Evolutionary conservation across 192 early-diverging fungal species (phyloP).

Genomic region (Geranomyces michiganensis): DNA sequence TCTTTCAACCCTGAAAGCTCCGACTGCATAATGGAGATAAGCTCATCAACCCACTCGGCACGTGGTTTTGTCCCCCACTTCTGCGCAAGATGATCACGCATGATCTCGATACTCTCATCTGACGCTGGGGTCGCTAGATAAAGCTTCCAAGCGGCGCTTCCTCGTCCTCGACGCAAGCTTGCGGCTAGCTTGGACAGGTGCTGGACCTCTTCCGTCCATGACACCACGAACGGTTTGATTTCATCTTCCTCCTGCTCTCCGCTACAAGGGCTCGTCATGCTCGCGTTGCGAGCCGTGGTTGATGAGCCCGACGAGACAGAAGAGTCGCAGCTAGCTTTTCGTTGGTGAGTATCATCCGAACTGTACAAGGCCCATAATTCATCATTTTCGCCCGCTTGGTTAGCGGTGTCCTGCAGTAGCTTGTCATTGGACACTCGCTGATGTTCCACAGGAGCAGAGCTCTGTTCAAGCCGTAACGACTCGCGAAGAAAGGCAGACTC

Average conservation of each 20-base stretch:
- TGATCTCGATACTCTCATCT: not conserved
- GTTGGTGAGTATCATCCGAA: no score
- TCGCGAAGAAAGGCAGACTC: constrained; percentile 1
- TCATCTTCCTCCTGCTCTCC: no score
- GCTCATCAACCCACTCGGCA: constrained; percentile 3
- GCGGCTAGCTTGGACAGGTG: not conserved
- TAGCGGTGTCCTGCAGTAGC: no score
- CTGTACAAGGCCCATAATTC: no score
- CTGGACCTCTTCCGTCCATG: constrained; percentile 1
- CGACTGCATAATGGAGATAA: not conserved
- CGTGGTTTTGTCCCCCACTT: not conserved
- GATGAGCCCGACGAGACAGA: no score
- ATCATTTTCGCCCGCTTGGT: no score
- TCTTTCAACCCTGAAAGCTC: not conserved
- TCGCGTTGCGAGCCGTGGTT: no score
- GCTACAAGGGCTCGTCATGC: no score
- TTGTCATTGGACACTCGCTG: no score
- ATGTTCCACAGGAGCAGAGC: not conserved
- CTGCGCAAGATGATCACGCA: not conserved
- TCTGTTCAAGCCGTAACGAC: no score
- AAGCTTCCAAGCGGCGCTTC: not conserved
- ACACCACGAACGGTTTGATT: not conserved
- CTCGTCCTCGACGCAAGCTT: not conserved
- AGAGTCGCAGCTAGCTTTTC: no score
- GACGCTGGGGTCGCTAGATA: not conserved